phyloP scores from a whole-genome alignment of 805 yeast species.

The Lachancea nothofagi region DNA sequence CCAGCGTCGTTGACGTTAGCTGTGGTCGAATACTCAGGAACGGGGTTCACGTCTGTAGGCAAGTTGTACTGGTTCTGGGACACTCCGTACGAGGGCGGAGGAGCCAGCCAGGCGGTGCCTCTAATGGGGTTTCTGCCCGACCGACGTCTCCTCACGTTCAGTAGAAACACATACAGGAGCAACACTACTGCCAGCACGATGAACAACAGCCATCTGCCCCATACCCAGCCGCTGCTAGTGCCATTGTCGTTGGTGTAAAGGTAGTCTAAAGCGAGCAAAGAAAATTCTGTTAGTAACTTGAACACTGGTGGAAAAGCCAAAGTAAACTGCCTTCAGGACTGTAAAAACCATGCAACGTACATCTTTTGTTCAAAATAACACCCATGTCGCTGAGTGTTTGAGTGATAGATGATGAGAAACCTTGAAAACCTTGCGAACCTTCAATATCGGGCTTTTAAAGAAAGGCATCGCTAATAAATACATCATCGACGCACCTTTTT shows the following conservation, averaged over 20 bases:
- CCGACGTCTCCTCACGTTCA: constrained; percentile 9
- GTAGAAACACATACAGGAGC: constrained; percentile 3
- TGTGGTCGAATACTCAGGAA: constrained; percentile 56
- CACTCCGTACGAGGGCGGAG: constrained; percentile 12
- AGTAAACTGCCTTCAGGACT: not conserved
- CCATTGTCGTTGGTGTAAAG: constrained; percentile 2
- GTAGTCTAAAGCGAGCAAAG: not conserved
- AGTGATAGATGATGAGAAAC: not conserved
- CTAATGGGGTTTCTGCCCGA: constrained; percentile 10
- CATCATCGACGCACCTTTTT: not conserved
- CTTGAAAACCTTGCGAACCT: not conserved
- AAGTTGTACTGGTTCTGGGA: constrained; percentile 11
- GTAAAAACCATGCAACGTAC: not conserved
- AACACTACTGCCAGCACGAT: constrained; percentile 6
- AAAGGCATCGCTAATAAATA: too few relatives aligned
- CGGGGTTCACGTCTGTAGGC: constrained; percentile 39
- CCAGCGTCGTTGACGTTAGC: constrained; percentile 70
- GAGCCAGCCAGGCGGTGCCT: constrained; percentile 15
- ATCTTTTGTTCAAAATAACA: constrained; percentile 2
- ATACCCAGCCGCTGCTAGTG: constrained; percentile 9
- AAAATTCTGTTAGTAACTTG: not conserved
- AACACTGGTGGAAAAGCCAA: too few relatives aligned
- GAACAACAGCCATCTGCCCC: constrained; percentile 14
- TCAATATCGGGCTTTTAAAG: too few relatives aligned
- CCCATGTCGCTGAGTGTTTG: not conserved